Evolutionary conservation across 2,329 filamentous ascomycete species (phyloP).

Genomic region (Coniochaeta sp.): DNA sequence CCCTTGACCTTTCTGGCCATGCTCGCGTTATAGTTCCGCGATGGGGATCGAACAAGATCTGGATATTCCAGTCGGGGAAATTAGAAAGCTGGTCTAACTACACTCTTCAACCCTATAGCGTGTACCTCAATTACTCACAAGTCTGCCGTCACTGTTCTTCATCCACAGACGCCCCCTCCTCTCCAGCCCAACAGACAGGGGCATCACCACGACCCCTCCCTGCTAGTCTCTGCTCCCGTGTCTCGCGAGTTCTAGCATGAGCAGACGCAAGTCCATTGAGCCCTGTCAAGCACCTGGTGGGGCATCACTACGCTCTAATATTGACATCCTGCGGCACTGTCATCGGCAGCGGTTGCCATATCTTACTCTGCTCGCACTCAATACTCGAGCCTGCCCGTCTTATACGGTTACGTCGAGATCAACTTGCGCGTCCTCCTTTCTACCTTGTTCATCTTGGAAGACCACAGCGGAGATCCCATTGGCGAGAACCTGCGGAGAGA

Average conservation of each 20-base stretch:
- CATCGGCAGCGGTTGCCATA: background rate
- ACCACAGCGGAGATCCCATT: background rate
- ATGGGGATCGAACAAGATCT: background rate
- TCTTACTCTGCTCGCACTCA: background rate
- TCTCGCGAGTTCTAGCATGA: background rate
- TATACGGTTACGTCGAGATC: background rate
- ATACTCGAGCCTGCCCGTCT: background rate
- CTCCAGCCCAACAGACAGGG: background rate
- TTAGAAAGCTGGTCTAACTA: background rate
- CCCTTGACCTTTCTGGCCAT: background rate
- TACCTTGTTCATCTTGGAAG: background rate
- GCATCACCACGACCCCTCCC: background rate
- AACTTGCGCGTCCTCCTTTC: background rate
- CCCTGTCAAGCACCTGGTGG: background rate
- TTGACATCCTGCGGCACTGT: constrained; percentile 3
- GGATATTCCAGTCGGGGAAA: background rate
- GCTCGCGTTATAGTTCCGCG: background rate
- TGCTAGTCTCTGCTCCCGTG: background rate
- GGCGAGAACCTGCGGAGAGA: background rate
- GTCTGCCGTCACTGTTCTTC: background rate
- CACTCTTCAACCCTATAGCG: background rate
- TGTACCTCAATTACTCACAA: constrained; percentile 1
- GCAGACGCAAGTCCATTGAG: constrained; percentile 1
- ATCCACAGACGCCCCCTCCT: constrained; percentile 3
- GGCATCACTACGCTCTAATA: constrained; percentile 2